These are phyloP conservation scores for Sporothrix mexicana DNA, from an alignment of 2,329 filamentous ascomycete species.

Conservation along the genomic window DNA sequence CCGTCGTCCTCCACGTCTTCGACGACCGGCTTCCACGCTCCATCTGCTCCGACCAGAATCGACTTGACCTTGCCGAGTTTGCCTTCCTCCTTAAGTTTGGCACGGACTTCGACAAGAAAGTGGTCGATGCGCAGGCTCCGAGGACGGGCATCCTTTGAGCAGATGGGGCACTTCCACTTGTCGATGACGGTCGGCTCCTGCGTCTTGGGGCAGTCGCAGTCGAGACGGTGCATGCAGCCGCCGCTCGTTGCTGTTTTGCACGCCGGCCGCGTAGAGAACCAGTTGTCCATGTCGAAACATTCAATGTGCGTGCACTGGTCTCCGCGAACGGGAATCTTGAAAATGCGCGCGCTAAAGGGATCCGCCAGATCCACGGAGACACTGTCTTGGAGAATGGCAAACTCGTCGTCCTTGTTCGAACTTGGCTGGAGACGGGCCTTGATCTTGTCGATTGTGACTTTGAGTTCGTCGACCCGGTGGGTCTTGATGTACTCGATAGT, in stretches of 20 bases:
- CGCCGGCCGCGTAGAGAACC: constrained; percentile 69
- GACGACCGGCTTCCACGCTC: constrained; percentile 63
- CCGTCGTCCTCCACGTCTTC: constrained; percentile 38
- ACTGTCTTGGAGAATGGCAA: constrained; percentile 63
- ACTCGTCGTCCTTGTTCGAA: constrained; percentile 63
- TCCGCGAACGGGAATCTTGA: constrained; percentile 74
- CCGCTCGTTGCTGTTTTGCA: constrained; percentile 39
- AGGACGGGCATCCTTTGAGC: constrained; percentile 77
- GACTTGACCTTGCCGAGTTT: constrained; percentile 57
- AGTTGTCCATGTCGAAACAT: constrained; percentile 88
- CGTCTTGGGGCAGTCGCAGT: constrained; percentile 47
- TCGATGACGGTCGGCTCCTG: constrained; percentile 65
- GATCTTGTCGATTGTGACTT: constrained; percentile 63
- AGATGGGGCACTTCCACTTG: constrained; percentile 88
- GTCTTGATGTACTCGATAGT: constrained; percentile 50
- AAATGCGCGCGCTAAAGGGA: constrained; percentile 69
- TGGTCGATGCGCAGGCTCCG: constrained; percentile 72
- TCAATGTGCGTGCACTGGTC: constrained; percentile 75
- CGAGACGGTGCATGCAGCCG: constrained; percentile 45
- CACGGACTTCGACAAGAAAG: constrained; percentile 70
- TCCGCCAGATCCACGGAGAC: constrained; percentile 69
- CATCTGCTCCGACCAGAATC: constrained; percentile 68
- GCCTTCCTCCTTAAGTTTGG: constrained; percentile 56
- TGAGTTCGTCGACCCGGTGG: constrained; percentile 49
- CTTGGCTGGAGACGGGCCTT: constrained; percentile 49